Base-by-base conservation (phyloP, 805 yeast genomes). In the Hemisphaericaspora nanyangensis region DNA sequence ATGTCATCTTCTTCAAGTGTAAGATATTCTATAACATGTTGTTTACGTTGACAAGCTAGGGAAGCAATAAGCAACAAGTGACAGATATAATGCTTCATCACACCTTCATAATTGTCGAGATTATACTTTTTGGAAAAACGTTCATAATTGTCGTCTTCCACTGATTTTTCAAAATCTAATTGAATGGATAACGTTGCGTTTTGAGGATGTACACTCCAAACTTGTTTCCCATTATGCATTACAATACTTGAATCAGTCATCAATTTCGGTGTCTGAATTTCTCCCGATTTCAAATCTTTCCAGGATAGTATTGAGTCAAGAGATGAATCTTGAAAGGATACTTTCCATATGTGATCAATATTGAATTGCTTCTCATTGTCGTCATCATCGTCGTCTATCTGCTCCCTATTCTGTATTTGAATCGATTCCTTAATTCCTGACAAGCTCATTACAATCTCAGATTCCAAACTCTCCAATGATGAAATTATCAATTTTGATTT, bases 381-480 rank as follows among this genome's bases (percentile, higher is more conserved):
- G n/a, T 8, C 7, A 3, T 29, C n/a, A 8, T 8, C 28, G 16
- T 13, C 20, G 8, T 10, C 17, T 18, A 13, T 20, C 8, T 8
- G 11, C 7, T 22, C 28, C 8, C 13, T 26, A 6, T 24, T 15
- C 6, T 10, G 7, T 17, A 24, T n/a, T 10, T 17, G 16, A 17
- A 31, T 16, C 13, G 37, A 30, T 13, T 30, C 29, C 7, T 33
- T 17, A 16, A 45, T 29, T 20, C 29, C 28, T 7, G 25, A 20
- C 8, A 28, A 22, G 18, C 39, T 43, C 11, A 36, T 12, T 29
- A 35, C 17, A 37, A 42, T 17, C 13, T 31, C 38, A 5, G 47
- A 42, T 5, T 54, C 56, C 24, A 66, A 50, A 7, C 53, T 44
- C 8, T 38, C 49, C 38, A 68, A 48, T 0, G 65, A 57, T 20